These are phyloP conservation scores for Alternaria sp. DNA, from an alignment of 2,329 filamentous ascomycete genomes.

Conservation along the genomic window DNA sequence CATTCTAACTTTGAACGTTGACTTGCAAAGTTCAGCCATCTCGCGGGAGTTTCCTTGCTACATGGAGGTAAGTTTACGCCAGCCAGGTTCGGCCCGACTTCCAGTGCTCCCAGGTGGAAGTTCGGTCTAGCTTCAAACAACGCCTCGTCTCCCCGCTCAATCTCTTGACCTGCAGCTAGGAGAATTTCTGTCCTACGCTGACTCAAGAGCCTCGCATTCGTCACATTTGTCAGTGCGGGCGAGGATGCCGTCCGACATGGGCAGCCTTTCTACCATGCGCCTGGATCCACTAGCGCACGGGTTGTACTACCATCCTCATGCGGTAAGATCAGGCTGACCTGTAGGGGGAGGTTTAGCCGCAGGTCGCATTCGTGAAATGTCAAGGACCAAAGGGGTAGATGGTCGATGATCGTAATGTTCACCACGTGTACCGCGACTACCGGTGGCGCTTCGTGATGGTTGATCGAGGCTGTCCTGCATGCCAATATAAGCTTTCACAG, in stretches of 20 bases:
- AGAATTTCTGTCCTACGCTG: not conserved
- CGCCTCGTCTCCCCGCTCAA: not conserved
- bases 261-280: not conserved
- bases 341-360: not conserved
- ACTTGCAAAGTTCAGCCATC: not conserved
- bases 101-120: not conserved
- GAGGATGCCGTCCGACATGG: not conserved
- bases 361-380: not conserved
- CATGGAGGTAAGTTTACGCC: not conserved
- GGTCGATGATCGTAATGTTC: constrained; percentile 7
- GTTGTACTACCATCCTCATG: not conserved
- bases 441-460: not conserved
- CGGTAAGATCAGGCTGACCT: not conserved
- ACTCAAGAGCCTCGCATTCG: not conserved
- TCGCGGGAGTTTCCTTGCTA: not conserved
- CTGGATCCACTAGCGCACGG: not conserved
- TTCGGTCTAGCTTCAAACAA: constrained; percentile 1
- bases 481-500: constrained; percentile 7
- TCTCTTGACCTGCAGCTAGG: not conserved
- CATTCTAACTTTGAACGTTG: not conserved
- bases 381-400: not conserved
- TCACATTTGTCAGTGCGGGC: not conserved
- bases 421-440: not conserved
- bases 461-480: not conserved
- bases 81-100: not conserved